Conservation (phyloP, 2,329 filamentous ascomycete species). For the Juglanconis oblonga region DNA sequence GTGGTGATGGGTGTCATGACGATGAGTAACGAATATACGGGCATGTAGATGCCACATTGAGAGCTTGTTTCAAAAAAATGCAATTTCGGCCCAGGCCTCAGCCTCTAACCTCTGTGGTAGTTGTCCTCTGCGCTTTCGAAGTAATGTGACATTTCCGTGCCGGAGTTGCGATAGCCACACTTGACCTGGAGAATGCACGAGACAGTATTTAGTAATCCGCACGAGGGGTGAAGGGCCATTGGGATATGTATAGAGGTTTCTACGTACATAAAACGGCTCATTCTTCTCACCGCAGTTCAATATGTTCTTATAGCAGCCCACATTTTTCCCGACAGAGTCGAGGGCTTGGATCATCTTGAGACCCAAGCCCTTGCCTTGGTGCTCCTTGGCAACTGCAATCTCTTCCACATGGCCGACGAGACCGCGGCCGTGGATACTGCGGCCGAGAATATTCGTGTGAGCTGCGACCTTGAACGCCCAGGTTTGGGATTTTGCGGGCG, state of each 20-base stretch:
- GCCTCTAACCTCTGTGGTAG: constrained; percentile 13
- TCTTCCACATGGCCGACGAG: constrained; percentile 80
- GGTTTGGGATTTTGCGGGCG: too few species aligned
- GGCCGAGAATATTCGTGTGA: not conserved
- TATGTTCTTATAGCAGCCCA: constrained; percentile 80
- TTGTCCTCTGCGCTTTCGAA: constrained; percentile 14
- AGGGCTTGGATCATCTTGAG: constrained; percentile 74
- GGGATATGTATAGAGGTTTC: not conserved
- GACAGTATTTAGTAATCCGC: not conserved
- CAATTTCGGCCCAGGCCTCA: not conserved
- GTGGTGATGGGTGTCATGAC: constrained; percentile 11
- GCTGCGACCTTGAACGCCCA: not conserved
- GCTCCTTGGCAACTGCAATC: constrained; percentile 74
- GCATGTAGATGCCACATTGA: not conserved
- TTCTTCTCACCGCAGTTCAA: constrained; percentile 77
- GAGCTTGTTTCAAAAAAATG: not conserved
- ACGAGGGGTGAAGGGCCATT: not conserved
- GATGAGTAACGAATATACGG: not conserved
- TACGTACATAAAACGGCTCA: constrained; percentile 66
- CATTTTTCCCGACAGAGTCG: constrained; percentile 67
- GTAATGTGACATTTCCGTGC: constrained; percentile 19
- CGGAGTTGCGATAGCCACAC: constrained; percentile 18
- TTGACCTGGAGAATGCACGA: constrained; percentile 14
- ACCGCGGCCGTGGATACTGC: constrained; percentile 62
- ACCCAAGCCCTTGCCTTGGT: constrained; percentile 79